Conservation (phyloP, 2,329 filamentous ascomycete species). For the Xylaria sp. region DNA sequence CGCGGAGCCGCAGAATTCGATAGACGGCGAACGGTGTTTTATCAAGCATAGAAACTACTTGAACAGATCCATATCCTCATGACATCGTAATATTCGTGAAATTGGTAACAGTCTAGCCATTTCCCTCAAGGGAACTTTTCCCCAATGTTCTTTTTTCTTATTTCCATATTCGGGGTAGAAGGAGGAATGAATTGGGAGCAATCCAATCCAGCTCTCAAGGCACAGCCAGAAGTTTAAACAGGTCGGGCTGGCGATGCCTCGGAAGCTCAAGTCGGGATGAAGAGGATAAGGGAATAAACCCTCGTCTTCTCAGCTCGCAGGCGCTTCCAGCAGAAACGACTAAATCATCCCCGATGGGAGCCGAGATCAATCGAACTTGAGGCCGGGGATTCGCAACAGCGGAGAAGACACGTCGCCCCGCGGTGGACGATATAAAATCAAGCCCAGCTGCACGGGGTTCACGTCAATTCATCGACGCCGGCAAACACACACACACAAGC, state of each 20-base stretch:
- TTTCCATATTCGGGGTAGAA: constrained; percentile 15
- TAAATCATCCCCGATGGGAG: constrained; percentile 35
- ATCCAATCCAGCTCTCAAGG: constrained; percentile 20
- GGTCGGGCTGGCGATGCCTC: neutral
- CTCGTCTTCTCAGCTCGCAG: constrained; percentile 34
- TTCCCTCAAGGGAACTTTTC: constrained; percentile 5
- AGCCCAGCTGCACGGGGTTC: constrained; percentile 32
- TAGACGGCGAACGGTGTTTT: constrained; percentile 16
- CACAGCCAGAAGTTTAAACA: constrained; percentile 1
- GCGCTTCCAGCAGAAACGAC: constrained; percentile 39
- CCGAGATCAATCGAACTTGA: constrained; percentile 36
- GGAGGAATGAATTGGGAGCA: constrained; percentile 2
- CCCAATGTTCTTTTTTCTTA: constrained; percentile 26
- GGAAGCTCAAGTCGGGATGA: constrained; percentile 7
- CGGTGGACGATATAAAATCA: constrained; percentile 31
- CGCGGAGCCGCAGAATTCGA: neutral
- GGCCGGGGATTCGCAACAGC: constrained; percentile 33
- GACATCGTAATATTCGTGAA: constrained; percentile 29
- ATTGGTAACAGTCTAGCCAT: constrained; percentile 32
- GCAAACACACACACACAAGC: constrained; percentile 32
- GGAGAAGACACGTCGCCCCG: constrained; percentile 37
- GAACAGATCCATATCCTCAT: constrained; percentile 18
- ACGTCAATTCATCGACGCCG: constrained; percentile 32
- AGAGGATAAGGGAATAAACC: constrained; percentile 20
- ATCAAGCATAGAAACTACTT: constrained; percentile 14